Evolutionary conservation across 1,284 basidiomycete species (phyloP).

Genomic region (Apiotrichum sp.): DNA sequence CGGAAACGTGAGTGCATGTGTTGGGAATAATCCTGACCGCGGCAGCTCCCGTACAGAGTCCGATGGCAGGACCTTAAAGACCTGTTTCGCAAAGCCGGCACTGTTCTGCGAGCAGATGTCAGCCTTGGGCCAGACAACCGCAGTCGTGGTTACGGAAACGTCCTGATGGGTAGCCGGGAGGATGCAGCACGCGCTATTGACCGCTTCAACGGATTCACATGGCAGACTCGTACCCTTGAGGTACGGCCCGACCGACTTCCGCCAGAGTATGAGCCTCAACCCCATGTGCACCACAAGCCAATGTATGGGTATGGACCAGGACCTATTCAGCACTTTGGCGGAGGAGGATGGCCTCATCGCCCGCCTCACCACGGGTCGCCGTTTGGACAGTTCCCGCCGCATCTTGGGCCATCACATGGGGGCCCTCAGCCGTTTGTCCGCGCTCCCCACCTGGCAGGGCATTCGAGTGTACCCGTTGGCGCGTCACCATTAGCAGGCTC

Average conservation of each 20-base stretch:
- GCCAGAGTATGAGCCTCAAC: constrained; percentile 53
- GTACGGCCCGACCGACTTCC: constrained; percentile 75
- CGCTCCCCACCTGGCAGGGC: constrained; percentile 12
- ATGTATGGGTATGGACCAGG: constrained; percentile 15
- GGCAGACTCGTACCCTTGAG: constrained; percentile 85
- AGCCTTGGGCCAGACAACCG: constrained; percentile 86
- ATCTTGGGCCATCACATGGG: constrained; percentile 14
- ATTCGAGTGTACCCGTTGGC: constrained; percentile 20
- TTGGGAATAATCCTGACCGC: no score
- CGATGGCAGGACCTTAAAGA: constrained; percentile 98
- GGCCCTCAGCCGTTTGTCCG: constrained; percentile 10
- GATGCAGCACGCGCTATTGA: constrained; percentile 79
- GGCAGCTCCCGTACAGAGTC: constrained; percentile 78
- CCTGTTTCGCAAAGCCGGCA: constrained; percentile 88
- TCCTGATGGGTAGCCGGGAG: constrained; percentile 81
- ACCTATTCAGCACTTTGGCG: constrained; percentile 17
- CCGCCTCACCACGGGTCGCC: constrained; percentile 16
- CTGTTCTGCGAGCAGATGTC: constrained; percentile 89
- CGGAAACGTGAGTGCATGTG: constrained; percentile 62
- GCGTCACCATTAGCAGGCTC: constrained; percentile 43
- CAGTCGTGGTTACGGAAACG: constrained; percentile 86
- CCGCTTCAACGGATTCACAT: constrained; percentile 81
- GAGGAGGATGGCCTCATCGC: constrained; percentile 10
- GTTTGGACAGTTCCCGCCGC: constrained; percentile 27
- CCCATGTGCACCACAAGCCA: constrained; percentile 32